Base-by-base conservation (phyloP, 2,329 filamentous ascomycete species). In the Scortechinia acanthostroma region DNA sequence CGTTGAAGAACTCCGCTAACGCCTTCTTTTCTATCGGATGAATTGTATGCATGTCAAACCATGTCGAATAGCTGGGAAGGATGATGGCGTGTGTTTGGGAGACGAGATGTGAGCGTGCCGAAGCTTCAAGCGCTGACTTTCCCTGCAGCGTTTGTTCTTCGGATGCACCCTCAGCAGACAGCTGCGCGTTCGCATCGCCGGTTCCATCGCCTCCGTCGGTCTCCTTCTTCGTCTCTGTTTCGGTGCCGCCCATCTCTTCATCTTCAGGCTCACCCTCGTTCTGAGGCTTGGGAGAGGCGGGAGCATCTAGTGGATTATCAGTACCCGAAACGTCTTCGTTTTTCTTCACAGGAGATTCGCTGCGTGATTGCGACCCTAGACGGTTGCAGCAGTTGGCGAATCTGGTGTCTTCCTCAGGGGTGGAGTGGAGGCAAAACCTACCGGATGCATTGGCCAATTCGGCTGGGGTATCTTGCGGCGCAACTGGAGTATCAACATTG, bases 1-100 rank as follows among this genome's bases (percentile, higher is more conserved):
- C 91, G 70, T 98, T 98, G 78, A 98, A 98, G 69, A 97, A 98
- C 63, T 98, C 93, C 17, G 91, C 90, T 53, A 98, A 76, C 4
- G 90, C 90, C 66, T 96, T 98, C 60, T 86, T 87, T 70, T 98
- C 93, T 55, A 96, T 86, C 49, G 81, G 80, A 64, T 96, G 88
- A 58, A 98, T 86, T 43, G 79, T 76, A 62, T 91, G 88, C 91
- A 98, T 96, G 65, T 98, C 93, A 63, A 98, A 98, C 93, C 93
- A 98, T 14, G 88, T 93, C 60, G 90, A 94, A 66, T 98, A 98
- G 62, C 91, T 97, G 19, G 93, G 93, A 19, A 98, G 80, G 50
- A 98, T 91, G 58, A 97, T 97, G 50, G 91, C 85, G 60, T 96
- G 91, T 35, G 90, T 94, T 68, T 98, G 93, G 14, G 88, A 82